These are phyloP conservation scores for Trichoderma gracile DNA, from an alignment of 2,329 filamentous ascomycete genomes.

Conservation along the genomic window DNA sequence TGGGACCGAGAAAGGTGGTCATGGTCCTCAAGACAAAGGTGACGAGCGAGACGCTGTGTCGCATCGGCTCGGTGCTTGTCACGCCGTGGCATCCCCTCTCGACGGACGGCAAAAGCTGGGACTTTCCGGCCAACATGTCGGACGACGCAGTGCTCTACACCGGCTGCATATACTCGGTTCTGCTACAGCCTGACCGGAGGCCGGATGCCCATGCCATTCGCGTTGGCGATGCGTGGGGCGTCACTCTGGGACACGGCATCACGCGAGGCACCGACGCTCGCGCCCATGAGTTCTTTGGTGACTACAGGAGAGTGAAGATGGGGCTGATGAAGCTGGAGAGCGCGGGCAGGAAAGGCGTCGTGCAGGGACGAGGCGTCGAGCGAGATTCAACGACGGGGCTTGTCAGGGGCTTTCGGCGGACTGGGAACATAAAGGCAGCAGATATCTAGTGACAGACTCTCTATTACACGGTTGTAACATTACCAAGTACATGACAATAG, in stretches of 20 bases:
- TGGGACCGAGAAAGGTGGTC: slow-evolving; percentile 50
- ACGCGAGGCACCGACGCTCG: slow-evolving; percentile 40
- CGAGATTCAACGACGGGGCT: slow-evolving; percentile 43
- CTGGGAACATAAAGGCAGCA: not conserved
- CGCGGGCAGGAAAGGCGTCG: slow-evolving; percentile 39
- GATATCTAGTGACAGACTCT: too few relatives aligned
- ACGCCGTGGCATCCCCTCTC: slow-evolving; percentile 63
- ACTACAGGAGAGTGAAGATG: slow-evolving; percentile 47
- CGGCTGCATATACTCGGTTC: slow-evolving; percentile 57
- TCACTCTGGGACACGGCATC: slow-evolving; percentile 61
- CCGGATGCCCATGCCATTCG: slow-evolving; percentile 52
- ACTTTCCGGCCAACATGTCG: slow-evolving; percentile 47
- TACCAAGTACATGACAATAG: too few relatives aligned
- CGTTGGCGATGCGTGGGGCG: slow-evolving; percentile 52
- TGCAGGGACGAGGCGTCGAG: slow-evolving; percentile 46
- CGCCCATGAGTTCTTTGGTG: slow-evolving; percentile 57
- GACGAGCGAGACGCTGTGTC: slow-evolving; percentile 44
- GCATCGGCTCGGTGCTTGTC: slow-evolving; percentile 50
- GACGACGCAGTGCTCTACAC: slow-evolving; percentile 44
- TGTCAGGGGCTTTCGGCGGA: slow-evolving; percentile 36
- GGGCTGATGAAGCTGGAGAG: slow-evolving; percentile 37
- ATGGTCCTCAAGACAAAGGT: slow-evolving; percentile 55
- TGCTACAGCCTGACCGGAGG: slow-evolving; percentile 51
- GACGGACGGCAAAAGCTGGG: slow-evolving; percentile 44
- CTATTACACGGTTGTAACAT: too few relatives aligned